Percentiles rank a stretch among this genome's conserved stretches.
Evolutionary conservation across 2,329 filamentous ascomycete genomes (phyloP).

Genomic region (Akanthomyces uredinophilus): DNA sequence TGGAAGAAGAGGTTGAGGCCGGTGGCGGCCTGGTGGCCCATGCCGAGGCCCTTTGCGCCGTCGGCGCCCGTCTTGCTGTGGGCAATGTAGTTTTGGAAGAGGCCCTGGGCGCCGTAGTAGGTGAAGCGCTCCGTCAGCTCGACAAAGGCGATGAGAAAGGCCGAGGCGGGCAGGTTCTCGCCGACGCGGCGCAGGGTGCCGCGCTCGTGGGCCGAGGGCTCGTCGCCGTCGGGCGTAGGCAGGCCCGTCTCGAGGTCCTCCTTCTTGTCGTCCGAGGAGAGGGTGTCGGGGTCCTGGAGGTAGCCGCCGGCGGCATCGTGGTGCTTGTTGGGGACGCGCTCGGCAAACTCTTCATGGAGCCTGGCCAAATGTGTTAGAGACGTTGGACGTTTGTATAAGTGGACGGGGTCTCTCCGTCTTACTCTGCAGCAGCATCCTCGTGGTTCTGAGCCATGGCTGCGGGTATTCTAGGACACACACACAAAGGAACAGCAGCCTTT

Average conservation of each 20-base stretch:
- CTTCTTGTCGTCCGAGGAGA: constrained; percentile 17
- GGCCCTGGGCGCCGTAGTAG: constrained; percentile 49
- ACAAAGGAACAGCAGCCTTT: not conserved
- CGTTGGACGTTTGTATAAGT: not conserved
- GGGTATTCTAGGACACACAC: not conserved
- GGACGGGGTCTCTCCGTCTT: constrained; percentile 16
- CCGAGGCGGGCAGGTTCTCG: constrained; percentile 49
- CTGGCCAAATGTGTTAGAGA: constrained; percentile 7
- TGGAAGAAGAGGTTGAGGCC: constrained; percentile 52
- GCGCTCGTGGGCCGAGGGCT: constrained; percentile 49
- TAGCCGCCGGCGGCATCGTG: constrained; percentile 19
- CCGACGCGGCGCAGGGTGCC: constrained; percentile 45
- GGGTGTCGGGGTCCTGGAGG: constrained; percentile 10
- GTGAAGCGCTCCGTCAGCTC: constrained; percentile 55
- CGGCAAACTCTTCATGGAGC: constrained; percentile 20
- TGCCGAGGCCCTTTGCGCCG: constrained; percentile 46
- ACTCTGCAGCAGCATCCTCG: constrained; percentile 30
- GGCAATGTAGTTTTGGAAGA: constrained; percentile 53
- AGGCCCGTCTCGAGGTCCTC: constrained; percentile 17
- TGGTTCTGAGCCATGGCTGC: constrained; percentile 29
- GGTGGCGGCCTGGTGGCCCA: constrained; percentile 51
- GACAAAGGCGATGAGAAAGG: constrained; percentile 52
- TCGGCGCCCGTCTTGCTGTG: constrained; percentile 29
- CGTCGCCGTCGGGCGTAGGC: constrained; percentile 39
- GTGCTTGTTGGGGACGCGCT: constrained; percentile 18